Base-by-base conservation (phyloP, 2,329 filamentous ascomycete genomes). In the Xylaria sp. region DNA sequence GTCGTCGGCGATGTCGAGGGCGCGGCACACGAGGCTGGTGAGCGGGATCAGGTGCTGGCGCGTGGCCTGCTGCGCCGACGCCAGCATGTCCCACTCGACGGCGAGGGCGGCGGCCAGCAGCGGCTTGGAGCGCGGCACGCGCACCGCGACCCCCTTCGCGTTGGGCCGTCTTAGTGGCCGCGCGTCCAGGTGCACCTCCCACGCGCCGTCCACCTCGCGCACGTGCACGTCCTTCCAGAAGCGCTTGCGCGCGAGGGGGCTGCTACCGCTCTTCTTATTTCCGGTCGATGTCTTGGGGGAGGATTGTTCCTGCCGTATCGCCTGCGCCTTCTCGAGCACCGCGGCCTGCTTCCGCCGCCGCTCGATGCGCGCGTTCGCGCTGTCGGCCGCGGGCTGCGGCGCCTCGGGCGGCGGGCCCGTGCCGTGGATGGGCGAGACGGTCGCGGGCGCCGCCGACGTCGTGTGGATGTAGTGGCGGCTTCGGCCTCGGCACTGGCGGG, bases 211-310 rank as follows among this genome's bases (percentile, higher is more conserved):
- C 8, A 81, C 80, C 67, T 89, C 84, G 61, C 82, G 78, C 37
- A 97, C 86, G 56, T 80, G 72, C 1, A 94, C 91, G 68, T 94
- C 83, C 72, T 89, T 91, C 93, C 93, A 97, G 76, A 97, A 97
- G 48, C 92, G 83, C 76, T 86, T 90, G 67, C 79, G 80, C 66
- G 87, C 78, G 52, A 82, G 67, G 34, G 63, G 60, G 2, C 55
- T 55, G 16, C 42, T 29, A n/a, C n/a, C n/a, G 2, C 41, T 19
- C 18, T 49, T 44, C 18, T 44, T 56, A 1, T 37, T 26, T 17
- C 29, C 29, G 17, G 38, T 20, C 55, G 38, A 48, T 38, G n/a
- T 34, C 19, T 29, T 64, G 59, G 38, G 52, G 58, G 63, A 63
- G 48, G 54, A 52, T 48, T 63, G 61, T 16, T 66, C 59, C 22